Conservation (phyloP, 805 yeast genomes). For the Wickerhamiella occidentalis region DNA sequence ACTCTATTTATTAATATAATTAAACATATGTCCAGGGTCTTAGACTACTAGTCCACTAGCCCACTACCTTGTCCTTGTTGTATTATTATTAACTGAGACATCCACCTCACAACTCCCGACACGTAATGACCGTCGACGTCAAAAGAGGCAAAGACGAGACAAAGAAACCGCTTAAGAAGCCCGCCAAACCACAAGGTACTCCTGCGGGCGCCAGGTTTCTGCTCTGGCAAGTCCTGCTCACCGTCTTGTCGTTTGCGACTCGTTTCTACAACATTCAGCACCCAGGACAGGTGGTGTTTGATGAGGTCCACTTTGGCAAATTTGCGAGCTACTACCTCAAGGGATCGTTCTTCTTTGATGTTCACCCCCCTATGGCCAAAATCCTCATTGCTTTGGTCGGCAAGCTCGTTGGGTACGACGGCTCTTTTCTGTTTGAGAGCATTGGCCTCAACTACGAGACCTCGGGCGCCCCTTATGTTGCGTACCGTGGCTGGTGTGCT, state of each 20-base stretch:
- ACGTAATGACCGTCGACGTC: constrained; percentile 1
- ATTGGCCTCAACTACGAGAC: constrained; percentile 62
- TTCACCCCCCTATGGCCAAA: constrained; percentile 95
- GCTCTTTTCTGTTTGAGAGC: constrained; percentile 79
- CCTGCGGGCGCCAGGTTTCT: background rate
- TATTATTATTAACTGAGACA: background rate
- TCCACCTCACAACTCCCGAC: background rate
- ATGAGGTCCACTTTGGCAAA: constrained; percentile 93
- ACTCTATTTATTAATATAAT: no score
- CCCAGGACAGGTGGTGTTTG: constrained; percentile 81
- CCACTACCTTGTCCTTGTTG: no score
- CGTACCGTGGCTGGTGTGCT: constrained; percentile 82
- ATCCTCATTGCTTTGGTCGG: constrained; percentile 85
- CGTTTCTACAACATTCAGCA: constrained; percentile 61
- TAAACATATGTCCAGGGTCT: no score
- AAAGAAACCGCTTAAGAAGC: background rate
- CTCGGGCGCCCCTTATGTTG: constrained; percentile 56
- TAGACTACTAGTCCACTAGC: no score
- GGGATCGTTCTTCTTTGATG: constrained; percentile 89
- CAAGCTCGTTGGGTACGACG: constrained; percentile 74
- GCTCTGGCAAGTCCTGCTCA: constrained; percentile 22
- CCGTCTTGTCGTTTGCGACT: constrained; percentile 51
- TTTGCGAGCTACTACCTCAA: constrained; percentile 84
- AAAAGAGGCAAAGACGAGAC: background rate
- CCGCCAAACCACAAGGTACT: background rate